Percentiles rank a stretch among this genome's conserved stretches.
Conservation (phyloP, 345 rosid genomes). For the Pugionium cornutum region DNA sequence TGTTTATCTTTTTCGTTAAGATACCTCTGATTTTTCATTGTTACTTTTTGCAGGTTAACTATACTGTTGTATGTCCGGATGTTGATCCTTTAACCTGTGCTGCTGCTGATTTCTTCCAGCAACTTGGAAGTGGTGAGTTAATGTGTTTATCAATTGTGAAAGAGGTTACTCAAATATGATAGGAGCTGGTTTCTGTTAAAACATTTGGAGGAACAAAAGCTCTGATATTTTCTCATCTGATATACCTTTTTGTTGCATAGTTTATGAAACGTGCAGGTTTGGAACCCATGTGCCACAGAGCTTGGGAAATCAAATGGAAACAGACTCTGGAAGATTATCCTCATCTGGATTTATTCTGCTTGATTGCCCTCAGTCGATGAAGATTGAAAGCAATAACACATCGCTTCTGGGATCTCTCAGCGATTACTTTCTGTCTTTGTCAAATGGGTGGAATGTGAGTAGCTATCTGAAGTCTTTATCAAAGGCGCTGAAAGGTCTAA, state of each 20-base stretch:
- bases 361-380: slow-evolving; percentile 98
- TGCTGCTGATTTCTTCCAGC: slow-evolving; percentile 93
- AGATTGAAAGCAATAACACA: slow-evolving; percentile 88
- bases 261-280: slow-evolving; percentile 90
- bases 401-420: slow-evolving; percentile 97
- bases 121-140: slow-evolving; percentile 89
- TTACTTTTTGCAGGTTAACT: slow-evolving; percentile 65
- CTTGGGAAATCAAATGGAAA: slow-evolving; percentile 83
- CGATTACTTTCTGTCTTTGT: slow-evolving; percentile 93
- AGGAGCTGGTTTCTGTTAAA: slow-evolving; percentile 17
- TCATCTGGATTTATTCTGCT: slow-evolving; percentile 83
- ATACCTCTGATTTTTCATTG: slow-evolving; percentile 11
- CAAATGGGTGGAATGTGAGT: slow-evolving; percentile 96
- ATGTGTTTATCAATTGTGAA: slow-evolving; percentile 20
- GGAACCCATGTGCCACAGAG: slow-evolving; percentile 90
- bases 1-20: slow-evolving; percentile 17
- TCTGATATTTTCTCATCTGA: slow-evolving; percentile 7
- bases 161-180: slow-evolving; percentile 14
- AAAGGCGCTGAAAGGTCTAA: slow-evolving; percentile 77
- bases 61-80: slow-evolving; percentile 89
- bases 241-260: slow-evolving; percentile 45
- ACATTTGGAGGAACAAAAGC: slow-evolving; percentile 4
- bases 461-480: slow-evolving; percentile 96
- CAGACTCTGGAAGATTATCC: slow-evolving; percentile 65
- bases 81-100: slow-evolving; percentile 91